Evolutionary conservation across 2,329 filamentous ascomycete genomes (phyloP).

Genomic region (Atkinsonella texensis): DNA sequence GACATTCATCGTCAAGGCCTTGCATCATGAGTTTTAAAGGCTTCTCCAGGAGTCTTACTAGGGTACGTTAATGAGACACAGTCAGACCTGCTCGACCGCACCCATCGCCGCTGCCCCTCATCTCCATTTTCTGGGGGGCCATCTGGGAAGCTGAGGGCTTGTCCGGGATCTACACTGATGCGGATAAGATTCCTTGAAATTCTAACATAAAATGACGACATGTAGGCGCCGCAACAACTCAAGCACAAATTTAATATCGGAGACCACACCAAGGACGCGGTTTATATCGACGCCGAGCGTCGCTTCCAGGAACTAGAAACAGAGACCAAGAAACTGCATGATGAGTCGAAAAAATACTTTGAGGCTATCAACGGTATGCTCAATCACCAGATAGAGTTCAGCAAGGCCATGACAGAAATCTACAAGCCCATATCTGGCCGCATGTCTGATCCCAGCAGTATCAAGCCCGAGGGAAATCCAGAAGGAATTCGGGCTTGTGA

Average conservation of each 20-base stretch:
- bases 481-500: slow-evolving; percentile 93
- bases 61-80: slow-evolving; percentile 44
- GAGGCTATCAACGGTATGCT: slow-evolving; percentile 98
- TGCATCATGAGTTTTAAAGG: slow-evolving; percentile 87
- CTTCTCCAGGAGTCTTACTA: slow-evolving; percentile 76
- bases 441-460: slow-evolving; percentile 80
- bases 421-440: slow-evolving; percentile 97
- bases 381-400: slow-evolving; percentile 94
- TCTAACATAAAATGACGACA: background rate
- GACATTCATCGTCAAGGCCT: background rate
- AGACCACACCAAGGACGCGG: slow-evolving; percentile 85
- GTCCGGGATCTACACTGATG: background rate
- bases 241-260: slow-evolving; percentile 90
- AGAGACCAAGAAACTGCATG: slow-evolving; percentile 93
- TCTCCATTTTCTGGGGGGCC: slow-evolving; percentile 6
- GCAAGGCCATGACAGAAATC: slow-evolving; percentile 86
- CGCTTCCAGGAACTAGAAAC: slow-evolving; percentile 88
- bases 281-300: slow-evolving; percentile 90
- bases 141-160: background rate
- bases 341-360: slow-evolving; percentile 96
- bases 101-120: slow-evolving; percentile 18
- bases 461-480: slow-evolving; percentile 71
- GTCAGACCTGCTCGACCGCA: background rate
- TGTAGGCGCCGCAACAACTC: slow-evolving; percentile 76
- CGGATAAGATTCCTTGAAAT: background rate